These are phyloP conservation scores for Aristolochia fimbriata DNA, from an alignment of 164 flowering plant species.

Conservation along the genomic window DNA sequence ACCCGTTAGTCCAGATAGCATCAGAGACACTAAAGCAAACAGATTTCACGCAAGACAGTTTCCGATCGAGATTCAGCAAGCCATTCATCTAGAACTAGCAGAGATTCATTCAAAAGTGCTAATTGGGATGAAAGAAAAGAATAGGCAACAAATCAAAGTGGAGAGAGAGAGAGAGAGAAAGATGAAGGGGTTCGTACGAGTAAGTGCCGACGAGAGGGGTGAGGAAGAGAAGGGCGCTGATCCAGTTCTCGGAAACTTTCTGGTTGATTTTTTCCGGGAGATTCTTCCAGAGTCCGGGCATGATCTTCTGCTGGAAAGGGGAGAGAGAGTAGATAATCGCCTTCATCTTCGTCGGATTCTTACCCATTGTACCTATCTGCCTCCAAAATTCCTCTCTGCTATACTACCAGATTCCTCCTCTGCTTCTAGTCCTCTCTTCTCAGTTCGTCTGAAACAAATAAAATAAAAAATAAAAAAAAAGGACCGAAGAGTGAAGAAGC, in stretches of 20 bases:
- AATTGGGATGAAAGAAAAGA: not conserved
- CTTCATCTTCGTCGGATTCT: slow-evolving; percentile 54
- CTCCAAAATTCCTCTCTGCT: slow-evolving; percentile 6
- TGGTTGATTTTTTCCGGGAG: slow-evolving; percentile 48
- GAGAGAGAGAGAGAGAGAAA: not conserved
- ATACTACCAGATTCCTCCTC: not conserved
- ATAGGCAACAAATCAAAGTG: not conserved
- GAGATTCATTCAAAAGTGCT: not conserved
- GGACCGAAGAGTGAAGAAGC: no score
- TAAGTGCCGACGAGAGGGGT: slow-evolving; percentile 53
- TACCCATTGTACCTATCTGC: slow-evolving; percentile 38
- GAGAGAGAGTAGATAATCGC: slow-evolving; percentile 65
- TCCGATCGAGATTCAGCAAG: not conserved
- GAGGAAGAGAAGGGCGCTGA: slow-evolving; percentile 53
- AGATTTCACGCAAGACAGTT: not conserved
- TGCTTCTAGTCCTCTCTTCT: not conserved
- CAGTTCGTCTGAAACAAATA: no score
- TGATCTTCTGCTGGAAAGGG: slow-evolving; percentile 76
- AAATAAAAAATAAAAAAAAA: no score
- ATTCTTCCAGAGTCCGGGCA: slow-evolving; percentile 74
- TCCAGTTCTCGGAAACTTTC: slow-evolving; percentile 75
- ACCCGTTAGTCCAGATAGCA: not conserved
- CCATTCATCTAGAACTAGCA: not conserved
- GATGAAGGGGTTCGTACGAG: slow-evolving; percentile 21
- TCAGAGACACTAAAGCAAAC: not conserved